A percentile compares a stretch with the other conserved stretches of the same genome.
Evolutionary conservation across 768 basidiomycete genomes (phyloP).

Genomic region (Lactarius psammicola): DNA sequence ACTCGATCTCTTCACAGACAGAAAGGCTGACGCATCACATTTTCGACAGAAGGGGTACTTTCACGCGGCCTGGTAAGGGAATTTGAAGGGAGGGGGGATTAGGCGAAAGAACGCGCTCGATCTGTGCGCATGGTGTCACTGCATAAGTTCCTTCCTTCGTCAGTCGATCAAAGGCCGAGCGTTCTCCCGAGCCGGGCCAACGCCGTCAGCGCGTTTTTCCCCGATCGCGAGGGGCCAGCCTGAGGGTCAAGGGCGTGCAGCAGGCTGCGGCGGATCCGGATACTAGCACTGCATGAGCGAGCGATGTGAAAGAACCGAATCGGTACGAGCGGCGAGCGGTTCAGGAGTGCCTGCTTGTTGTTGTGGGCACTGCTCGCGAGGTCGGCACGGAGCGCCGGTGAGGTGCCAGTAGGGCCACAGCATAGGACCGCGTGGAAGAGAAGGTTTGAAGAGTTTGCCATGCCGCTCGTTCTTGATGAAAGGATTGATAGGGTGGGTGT

Average conservation of each 20-base stretch:
- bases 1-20: background rate
- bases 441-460: background rate
- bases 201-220: background rate
- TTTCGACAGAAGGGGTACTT: too few relatives aligned
- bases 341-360: background rate
- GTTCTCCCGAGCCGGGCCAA: background rate
- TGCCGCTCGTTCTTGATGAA: background rate
- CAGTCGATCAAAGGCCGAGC: background rate
- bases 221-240: constrained; percentile 1
- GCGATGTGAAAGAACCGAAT: background rate
- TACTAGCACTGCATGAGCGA: background rate
- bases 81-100: background rate
- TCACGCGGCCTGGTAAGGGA: background rate
- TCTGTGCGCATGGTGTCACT: background rate
- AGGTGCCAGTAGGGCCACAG: background rate
- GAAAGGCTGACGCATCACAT: too few relatives aligned
- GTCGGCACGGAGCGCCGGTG: background rate
- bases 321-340: background rate
- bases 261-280: background rate
- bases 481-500: background rate
- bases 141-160: background rate
- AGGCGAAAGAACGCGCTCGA: background rate
- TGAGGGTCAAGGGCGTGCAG: constrained; percentile 1
- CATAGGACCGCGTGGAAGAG: background rate
- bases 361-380: background rate